Percentiles rank a stretch among this genome's conserved stretches.
phyloP scores from a whole-genome alignment of 2,329 filamentous ascomycete genomes.

The Alternaria consortialis region DNA sequence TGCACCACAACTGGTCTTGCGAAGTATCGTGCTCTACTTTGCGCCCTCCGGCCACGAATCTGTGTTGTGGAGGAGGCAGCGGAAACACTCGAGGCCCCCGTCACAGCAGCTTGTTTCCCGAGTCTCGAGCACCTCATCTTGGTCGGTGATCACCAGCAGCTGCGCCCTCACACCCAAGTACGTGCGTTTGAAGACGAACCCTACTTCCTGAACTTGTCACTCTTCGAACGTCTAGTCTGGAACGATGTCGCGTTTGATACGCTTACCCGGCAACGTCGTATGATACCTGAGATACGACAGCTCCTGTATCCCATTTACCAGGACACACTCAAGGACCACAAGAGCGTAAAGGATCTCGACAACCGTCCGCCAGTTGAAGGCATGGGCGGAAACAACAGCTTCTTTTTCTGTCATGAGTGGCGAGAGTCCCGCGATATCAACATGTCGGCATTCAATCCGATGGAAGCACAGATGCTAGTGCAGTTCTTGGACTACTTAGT shows the following conservation, averaged over 20 bases:
- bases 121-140: constrained; percentile 71
- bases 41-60: constrained; percentile 70
- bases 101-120: constrained; percentile 68
- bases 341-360: constrained; percentile 57
- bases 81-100: constrained; percentile 73
- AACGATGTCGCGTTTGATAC: constrained; percentile 70
- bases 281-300: constrained; percentile 73
- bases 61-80: constrained; percentile 83
- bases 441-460: constrained; percentile 72
- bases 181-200: constrained; percentile 66
- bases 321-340: constrained; percentile 65
- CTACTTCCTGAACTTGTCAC: constrained; percentile 74
- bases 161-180: constrained; percentile 74
- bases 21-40: constrained; percentile 78
- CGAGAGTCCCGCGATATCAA: constrained; percentile 70
- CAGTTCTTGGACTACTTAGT: constrained; percentile 76
- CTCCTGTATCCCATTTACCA: constrained; percentile 70
- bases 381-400: constrained; percentile 69
- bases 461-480: constrained; percentile 80
- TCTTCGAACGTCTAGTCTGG: constrained; percentile 81
- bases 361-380: constrained; percentile 65
- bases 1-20: constrained; percentile 82
- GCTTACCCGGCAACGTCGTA: constrained; percentile 74
- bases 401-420: constrained; percentile 72
- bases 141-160: constrained; percentile 83